These are phyloP conservation scores for Daucus carota DNA, from an alignment of 129 eudicot species.

Conservation along the genomic window DH1_v3.0 NC_030389.2:44531501-44532000, in stretches of 20 bases:
- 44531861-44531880: constrained; percentile 53
- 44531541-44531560: constrained; percentile 20
- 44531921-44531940: constrained; percentile 32
- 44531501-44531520: constrained; percentile 70
- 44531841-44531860: not conserved
- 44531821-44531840: not conserved
- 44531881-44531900: constrained; percentile 87
- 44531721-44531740: not conserved
- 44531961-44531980: constrained; percentile 92
- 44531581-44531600: not conserved
- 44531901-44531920: constrained; percentile 36
- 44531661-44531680: not conserved
- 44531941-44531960: constrained; percentile 31
- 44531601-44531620: not conserved
- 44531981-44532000: constrained; percentile 58
- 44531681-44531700: not conserved
- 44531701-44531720: not conserved
- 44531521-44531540: constrained; percentile 53
- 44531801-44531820: not conserved
- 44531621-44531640: not conserved
- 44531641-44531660: not conserved
- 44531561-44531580: not conserved
- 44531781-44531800: not conserved
- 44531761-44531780: not conserved
- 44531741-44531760: not conserved